These are phyloP conservation scores for Brettanomyces naardenensis DNA, from an alignment of 805 yeast genomes.

Conservation along the genomic window DNA sequence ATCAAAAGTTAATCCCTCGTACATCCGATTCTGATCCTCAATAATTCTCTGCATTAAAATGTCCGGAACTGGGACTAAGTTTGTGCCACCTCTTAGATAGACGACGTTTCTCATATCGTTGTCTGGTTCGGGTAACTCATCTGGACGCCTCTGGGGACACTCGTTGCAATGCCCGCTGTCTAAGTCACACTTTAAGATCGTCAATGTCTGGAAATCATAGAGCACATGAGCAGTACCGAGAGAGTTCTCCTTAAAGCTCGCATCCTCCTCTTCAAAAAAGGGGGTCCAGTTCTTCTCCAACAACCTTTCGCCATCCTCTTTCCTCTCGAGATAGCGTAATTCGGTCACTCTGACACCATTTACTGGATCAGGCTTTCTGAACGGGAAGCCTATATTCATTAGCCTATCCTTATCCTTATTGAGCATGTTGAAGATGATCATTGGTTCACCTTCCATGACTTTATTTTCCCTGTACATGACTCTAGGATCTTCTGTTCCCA, in stretches of 20 bases:
- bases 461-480: conserved; percentile 20
- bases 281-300: conserved; percentile 27
- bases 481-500: conserved; percentile 25
- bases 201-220: conserved; percentile 14
- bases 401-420: conserved; percentile 12
- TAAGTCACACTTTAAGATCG: conserved; percentile 14
- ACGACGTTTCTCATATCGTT: background rate
- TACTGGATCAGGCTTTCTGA: conserved; percentile 8
- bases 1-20: conserved; percentile 13
- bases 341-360: conserved; percentile 7
- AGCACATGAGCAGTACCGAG: conserved; percentile 13
- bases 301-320: conserved; percentile 15
- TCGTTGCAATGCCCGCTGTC: conserved; percentile 12
- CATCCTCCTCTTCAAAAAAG: conserved; percentile 16
- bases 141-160: conserved; percentile 5
- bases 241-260: conserved; percentile 7
- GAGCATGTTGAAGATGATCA: conserved; percentile 29
- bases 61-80: conserved; percentile 14
- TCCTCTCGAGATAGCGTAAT: conserved; percentile 21
- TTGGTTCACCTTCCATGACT: conserved; percentile 29
- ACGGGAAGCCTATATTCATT: conserved; percentile 19
- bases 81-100: conserved; percentile 16
- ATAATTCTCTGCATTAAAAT: conserved; percentile 11
- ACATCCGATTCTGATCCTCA: conserved; percentile 15
- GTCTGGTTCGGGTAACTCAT: background rate